These are phyloP conservation scores for Murraya koenigii DNA, from an alignment of 345 rosid species.

Conservation along the genomic window DNA sequence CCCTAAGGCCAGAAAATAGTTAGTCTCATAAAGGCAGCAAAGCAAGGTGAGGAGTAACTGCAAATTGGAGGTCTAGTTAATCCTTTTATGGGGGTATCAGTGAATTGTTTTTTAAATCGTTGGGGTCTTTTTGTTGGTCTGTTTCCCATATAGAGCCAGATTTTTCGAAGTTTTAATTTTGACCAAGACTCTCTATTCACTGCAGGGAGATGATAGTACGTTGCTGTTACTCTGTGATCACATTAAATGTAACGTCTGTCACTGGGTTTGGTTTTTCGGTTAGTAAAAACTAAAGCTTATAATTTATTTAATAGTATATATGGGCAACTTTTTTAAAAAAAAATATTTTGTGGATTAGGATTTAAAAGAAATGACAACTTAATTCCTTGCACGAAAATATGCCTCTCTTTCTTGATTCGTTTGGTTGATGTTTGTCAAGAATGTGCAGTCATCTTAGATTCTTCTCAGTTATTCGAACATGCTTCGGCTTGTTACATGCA, in stretches of 20 bases:
- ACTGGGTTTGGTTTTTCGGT: constrained; percentile 20
- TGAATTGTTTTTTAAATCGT: constrained; percentile 3
- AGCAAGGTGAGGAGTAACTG: background rate
- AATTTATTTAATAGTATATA: background rate
- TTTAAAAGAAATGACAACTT: constrained; percentile 6
- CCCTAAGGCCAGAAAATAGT: constrained; percentile 8
- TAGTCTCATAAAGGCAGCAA: background rate
- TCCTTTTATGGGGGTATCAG: background rate
- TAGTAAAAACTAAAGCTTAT: constrained; percentile 10
- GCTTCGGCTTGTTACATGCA: background rate
- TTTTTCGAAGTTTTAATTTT: constrained; percentile 27
- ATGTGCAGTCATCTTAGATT: constrained; percentile 5
- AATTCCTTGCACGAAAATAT: constrained; percentile 34
- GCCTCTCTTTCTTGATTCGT: constrained; percentile 26
- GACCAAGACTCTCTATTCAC: constrained; percentile 13
- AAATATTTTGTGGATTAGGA: background rate
- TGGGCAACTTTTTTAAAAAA: no score
- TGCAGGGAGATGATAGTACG: constrained; percentile 26
- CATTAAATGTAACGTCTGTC: constrained; percentile 35
- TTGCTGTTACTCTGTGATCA: constrained; percentile 26
- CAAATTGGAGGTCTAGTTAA: constrained; percentile 15
- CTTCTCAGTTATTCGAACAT: constrained; percentile 6
- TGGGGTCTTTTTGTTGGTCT: constrained; percentile 15
- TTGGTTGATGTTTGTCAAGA: constrained; percentile 27
- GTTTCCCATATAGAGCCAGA: constrained; percentile 18